phyloP scores from a whole-genome alignment of 2,329 filamentous ascomycete species.

The Ploettnerulaceae sp. region DNA sequence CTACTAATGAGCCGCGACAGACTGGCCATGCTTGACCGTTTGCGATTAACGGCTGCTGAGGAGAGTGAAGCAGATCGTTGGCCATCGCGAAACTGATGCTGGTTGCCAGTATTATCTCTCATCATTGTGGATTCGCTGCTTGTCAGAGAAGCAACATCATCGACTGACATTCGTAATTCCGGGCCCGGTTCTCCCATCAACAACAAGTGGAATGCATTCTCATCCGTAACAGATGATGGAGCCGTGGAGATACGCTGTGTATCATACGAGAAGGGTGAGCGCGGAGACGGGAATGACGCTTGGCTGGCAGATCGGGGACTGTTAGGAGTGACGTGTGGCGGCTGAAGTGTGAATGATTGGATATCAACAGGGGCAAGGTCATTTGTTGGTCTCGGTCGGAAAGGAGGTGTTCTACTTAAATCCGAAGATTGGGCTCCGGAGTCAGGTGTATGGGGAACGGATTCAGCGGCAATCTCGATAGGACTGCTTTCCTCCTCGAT shows the following conservation, averaged over 20 bases:
- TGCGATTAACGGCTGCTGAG: conserved; percentile 58
- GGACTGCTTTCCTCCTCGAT: conserved; percentile 41
- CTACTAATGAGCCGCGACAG: conserved; percentile 72
- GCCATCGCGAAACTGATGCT: conserved; percentile 47
- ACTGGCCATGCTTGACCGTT: conserved; percentile 72
- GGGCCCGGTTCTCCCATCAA: conserved; percentile 70
- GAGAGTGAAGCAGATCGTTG: conserved; percentile 60
- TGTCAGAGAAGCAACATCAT: conserved; percentile 69
- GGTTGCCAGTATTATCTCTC: conserved; percentile 50
- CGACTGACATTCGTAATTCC: conserved; percentile 64
- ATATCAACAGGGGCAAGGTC: conserved; percentile 50
- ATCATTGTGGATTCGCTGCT: conserved; percentile 75
- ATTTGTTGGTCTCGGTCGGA: conserved; percentile 29
- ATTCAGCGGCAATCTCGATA: conserved; percentile 38
- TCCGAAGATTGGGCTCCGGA: conserved; percentile 35
- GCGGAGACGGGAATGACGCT: conserved; percentile 55
- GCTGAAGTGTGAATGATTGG: conserved; percentile 39
- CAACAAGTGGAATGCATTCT: conserved; percentile 64
- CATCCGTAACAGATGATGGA: conserved; percentile 68
- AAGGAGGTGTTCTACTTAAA: conserved; percentile 31
- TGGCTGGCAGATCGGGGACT: conserved; percentile 61
- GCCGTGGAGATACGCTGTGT: conserved; percentile 69
- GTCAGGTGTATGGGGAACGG: conserved; percentile 34
- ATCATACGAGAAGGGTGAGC: conserved; percentile 65
- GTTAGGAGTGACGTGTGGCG: conserved; percentile 46